Evolutionary conservation across 1,139 yeast genomes (phyloP).

Genomic region (Insectozyma bohioensis): DNA sequence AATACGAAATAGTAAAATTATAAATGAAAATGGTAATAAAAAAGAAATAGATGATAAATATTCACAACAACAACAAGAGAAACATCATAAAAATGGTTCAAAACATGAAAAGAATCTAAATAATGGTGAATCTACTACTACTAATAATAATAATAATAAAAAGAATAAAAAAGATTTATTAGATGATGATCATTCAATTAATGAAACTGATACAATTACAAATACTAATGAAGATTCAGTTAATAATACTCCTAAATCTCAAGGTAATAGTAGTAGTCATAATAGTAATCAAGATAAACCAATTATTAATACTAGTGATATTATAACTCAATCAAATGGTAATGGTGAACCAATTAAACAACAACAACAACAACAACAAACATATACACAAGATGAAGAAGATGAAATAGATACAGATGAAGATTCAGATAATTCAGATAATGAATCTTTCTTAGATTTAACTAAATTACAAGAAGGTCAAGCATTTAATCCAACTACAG

Average conservation of each 20-base stretch:
- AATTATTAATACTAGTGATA: constrained; percentile 7
- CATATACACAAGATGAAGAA: constrained; percentile 9
- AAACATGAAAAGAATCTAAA: neutral
- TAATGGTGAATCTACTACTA: constrained; percentile 1
- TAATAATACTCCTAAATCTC: constrained; percentile 13
- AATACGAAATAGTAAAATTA: constrained; percentile 1
- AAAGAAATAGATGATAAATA: neutral
- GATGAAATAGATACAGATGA: constrained; percentile 22
- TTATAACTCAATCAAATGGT: constrained; percentile 13
- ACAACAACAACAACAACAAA: constrained; percentile 5
- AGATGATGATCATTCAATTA: constrained; percentile 43
- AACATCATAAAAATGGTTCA: constrained; percentile 2
- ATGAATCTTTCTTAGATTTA: constrained; percentile 48
- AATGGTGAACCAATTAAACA: constrained; percentile 8
- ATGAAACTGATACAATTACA: constrained; percentile 47
- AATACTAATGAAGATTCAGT: constrained; percentile 37
- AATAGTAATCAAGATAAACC: constrained; percentile 3
- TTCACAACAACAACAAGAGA: constrained; percentile 2
- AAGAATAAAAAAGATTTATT: constrained; percentile 26
- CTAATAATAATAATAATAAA: constrained; percentile 7
- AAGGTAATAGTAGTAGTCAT: constrained; percentile 1
- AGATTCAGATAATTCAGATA: constrained; percentile 22
- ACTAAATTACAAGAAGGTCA: constrained; percentile 67
- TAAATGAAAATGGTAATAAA: neutral
- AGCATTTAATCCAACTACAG: constrained; percentile 54